Evolutionary conservation across 2,329 filamentous ascomycete genomes (phyloP).

Genomic region (Magnaporthiopsis poae): DNA sequence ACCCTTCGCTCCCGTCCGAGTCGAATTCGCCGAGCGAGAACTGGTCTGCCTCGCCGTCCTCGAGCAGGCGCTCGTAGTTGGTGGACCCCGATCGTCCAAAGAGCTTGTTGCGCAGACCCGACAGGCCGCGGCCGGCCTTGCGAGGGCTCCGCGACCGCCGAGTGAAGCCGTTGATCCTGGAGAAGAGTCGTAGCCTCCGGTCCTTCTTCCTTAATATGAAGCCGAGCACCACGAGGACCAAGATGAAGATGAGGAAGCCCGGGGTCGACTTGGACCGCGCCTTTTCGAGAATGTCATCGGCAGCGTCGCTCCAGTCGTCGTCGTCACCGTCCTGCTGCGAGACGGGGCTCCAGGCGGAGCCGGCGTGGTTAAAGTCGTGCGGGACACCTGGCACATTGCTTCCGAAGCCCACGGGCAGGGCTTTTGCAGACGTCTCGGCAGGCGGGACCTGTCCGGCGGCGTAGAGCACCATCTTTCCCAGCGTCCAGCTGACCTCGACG

Average conservation of each 20-base stretch:
- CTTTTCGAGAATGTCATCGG: conserved; percentile 53
- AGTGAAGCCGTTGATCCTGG: conserved; percentile 36
- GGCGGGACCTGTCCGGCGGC: conserved; percentile 79
- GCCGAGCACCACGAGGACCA: conserved; percentile 58
- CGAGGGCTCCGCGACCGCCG: conserved; percentile 34
- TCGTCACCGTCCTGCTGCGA: conserved; percentile 30
- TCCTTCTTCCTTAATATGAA: conserved; percentile 75
- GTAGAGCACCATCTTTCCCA: conserved; percentile 93
- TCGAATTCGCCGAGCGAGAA: conserved; percentile 68
- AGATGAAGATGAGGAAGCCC: conserved; percentile 65
- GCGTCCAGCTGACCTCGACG: conserved; percentile 90
- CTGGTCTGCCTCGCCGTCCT: conserved; percentile 64
- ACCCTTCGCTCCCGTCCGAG: conserved; percentile 50
- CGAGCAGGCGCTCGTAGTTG: conserved; percentile 74
- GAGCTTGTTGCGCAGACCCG: conserved; percentile 49
- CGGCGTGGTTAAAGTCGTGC: conserved; percentile 74
- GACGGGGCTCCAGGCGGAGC: conserved; percentile 39
- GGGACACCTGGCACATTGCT: conserved; percentile 64
- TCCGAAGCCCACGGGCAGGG: conserved; percentile 80
- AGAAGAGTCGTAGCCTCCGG: conserved; percentile 52
- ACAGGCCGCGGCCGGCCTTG: conserved; percentile 29
- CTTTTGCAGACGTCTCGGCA: conserved; percentile 36
- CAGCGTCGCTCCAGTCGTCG: conserved; percentile 44
- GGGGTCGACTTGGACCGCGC: conserved; percentile 60
- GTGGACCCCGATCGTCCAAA: conserved; percentile 44